Percentiles rank a stretch among this genome's conserved stretches.
phyloP scores from a whole-genome alignment of 139 green algal species.

The Dunaliella primolecta region DNA sequence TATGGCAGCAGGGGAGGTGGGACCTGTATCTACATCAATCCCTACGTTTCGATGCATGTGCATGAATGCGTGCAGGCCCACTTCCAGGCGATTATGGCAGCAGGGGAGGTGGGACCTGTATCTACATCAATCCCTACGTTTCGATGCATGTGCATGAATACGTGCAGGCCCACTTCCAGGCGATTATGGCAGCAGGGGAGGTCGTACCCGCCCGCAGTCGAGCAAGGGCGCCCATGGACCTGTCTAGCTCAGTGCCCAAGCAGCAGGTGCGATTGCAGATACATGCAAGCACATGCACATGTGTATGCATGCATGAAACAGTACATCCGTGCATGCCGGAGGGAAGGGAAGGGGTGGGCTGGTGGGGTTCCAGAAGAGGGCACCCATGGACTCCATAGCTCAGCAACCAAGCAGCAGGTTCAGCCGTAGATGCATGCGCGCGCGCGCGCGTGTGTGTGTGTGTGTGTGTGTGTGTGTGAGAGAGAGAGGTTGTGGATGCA shows the following conservation, averaged over 20 bases:
- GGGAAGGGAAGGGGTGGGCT: too few species aligned
- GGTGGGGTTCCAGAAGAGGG: too few species aligned
- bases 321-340: constrained; percentile 2
- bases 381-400: too few species aligned
- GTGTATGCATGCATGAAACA: not conserved
- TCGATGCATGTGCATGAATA: too few species aligned
- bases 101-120: not conserved
- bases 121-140: too few species aligned
- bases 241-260: not conserved
- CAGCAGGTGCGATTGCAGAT: too few species aligned
- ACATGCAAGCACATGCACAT: not conserved
- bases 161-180: constrained; percentile 7
- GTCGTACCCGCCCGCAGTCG: not conserved
- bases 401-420: too few species aligned
- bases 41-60: too few species aligned
- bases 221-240: not conserved
- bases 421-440: not conserved
- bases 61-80: too few species aligned
- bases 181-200: not conserved
- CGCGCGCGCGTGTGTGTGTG: not conserved
- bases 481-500: too few species aligned
- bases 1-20: too few species aligned
- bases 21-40: too few species aligned
- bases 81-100: not conserved
- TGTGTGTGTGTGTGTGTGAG: constrained; percentile 1